A percentile compares a stretch with the other conserved stretches of the same genome.
phyloP scores from a whole-genome alignment of 2,329 filamentous ascomycete genomes.

The Aspergillus brasiliensis region DNA sequence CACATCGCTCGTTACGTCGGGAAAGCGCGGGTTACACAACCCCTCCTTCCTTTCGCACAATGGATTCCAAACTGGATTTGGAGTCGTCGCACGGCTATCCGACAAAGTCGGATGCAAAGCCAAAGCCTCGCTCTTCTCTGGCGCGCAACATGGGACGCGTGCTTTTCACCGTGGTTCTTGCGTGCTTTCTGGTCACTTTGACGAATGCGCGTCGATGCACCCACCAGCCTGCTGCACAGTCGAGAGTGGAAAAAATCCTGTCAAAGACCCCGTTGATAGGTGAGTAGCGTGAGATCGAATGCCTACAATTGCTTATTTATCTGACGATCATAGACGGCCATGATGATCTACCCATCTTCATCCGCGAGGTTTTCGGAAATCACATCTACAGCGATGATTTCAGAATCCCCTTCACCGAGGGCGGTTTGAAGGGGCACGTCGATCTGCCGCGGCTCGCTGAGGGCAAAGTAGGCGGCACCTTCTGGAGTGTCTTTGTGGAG shows the following conservation, averaged over 20 bases:
- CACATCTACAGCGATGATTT: conserved; percentile 66
- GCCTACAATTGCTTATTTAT: too few relatives aligned
- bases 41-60: not conserved
- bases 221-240: conserved; percentile 28
- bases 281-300: conserved; percentile 20
- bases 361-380: conserved; percentile 70
- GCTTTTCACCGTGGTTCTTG: conserved; percentile 8
- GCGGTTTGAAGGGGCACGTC: conserved; percentile 69
- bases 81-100: not conserved
- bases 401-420: conserved; percentile 66
- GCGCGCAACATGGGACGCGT: conserved; percentile 3
- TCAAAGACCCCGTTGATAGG: conserved; percentile 52
- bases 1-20: not conserved
- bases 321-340: conserved; percentile 69
- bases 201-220: conserved; percentile 8
- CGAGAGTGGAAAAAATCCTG: conserved; percentile 49
- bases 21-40: not conserved
- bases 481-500: conserved; percentile 84
- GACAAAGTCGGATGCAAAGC: not conserved
- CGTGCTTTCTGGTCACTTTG: conserved; percentile 8
- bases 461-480: conserved; percentile 73
- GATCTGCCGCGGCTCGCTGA: conserved; percentile 74
- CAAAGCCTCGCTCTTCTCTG: not conserved
- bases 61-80: not conserved
- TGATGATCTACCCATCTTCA: conserved; percentile 77